These are phyloP conservation scores for Mucor plumbeus DNA, from an alignment of 371 early-diverging fungal genomes.

Conservation along the genomic window DNA sequence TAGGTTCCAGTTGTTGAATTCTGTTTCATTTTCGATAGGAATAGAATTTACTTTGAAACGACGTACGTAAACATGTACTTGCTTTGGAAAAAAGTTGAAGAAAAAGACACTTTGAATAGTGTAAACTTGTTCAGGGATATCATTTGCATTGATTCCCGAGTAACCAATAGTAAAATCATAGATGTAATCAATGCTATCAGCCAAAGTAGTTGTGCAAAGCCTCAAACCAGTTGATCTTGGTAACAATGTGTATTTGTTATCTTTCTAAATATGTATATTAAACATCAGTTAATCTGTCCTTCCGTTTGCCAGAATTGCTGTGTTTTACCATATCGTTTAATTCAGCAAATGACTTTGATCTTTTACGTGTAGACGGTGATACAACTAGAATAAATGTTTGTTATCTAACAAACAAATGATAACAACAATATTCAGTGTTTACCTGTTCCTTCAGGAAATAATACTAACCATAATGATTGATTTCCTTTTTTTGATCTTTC, in stretches of 20 bases:
- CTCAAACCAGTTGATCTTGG: constrained; percentile 84
- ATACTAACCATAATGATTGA: constrained; percentile 80
- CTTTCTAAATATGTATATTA: constrained; percentile 29
- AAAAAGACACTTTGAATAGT: constrained; percentile 73
- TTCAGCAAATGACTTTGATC: constrained; percentile 56
- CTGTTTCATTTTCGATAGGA: constrained; percentile 63
- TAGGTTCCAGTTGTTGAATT: constrained; percentile 79
- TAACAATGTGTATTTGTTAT: constrained; percentile 67
- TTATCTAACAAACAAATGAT: constrained; percentile 35
- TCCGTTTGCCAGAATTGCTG: neutral
- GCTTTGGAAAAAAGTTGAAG: constrained; percentile 67
- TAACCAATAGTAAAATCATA: constrained; percentile 91
- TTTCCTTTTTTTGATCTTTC: constrained; percentile 37
- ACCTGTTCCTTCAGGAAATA: constrained; percentile 93
- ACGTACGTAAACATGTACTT: constrained; percentile 80
- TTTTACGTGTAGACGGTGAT: constrained; percentile 43
- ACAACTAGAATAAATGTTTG: constrained; percentile 13
- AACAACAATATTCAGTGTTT: neutral
- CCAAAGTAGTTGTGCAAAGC: constrained; percentile 64
- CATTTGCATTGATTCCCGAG: constrained; percentile 68
- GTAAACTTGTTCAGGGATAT: constrained; percentile 77
- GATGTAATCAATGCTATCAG: constrained; percentile 66
- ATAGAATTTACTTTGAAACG: constrained; percentile 51
- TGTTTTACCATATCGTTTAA: constrained; percentile 53
- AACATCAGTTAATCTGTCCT: neutral